Base-by-base conservation (phyloP, 352 stramenopile species). In the Globisporangium canariense region DNA sequence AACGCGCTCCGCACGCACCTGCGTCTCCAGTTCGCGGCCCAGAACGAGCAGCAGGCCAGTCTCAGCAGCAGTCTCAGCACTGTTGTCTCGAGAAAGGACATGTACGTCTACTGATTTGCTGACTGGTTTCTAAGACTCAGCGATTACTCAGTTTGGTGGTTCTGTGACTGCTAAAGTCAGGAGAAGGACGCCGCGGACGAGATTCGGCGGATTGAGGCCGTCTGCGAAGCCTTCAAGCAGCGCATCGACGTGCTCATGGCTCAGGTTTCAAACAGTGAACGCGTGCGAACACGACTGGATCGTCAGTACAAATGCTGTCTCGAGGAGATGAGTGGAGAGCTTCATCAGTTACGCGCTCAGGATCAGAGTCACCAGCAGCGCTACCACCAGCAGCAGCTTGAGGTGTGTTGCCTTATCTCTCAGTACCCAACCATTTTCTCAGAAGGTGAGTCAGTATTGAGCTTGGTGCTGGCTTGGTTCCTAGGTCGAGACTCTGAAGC, bases 1-100 rank as follows among this genome's bases (percentile, higher is more conserved):
- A 91, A 89, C 49, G 70, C 71, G 14, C 65, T 93, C n/a, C 81
- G 82, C 2, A 89, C 77, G 16, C 80, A 93, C 45, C 50, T 93
- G 50, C 80, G 84, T 3, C 60, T 93, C 10, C 79, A 90, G 58
- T 85, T 89, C 49, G 69, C 79, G 46, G 65, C 70, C 14, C 72
- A 84, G 22, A 73, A 80, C 18, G 67, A 78, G 32, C 72, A 78
- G 13, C 69, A 83, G 18, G 38, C 64, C 43, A 60, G 62, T 20
- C 58, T 76, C 13, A 56, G 69, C 53, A 64, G 68, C 3, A 65
- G 61, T 20, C 57, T 82, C 56, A 54, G 57, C 1, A 66, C 54
- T 16, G 67, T 86, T 38, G 69, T 58, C 18, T 64, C 68, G 2
- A 63, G 45, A 4, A 70, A 60, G 9, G 70, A 83, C 22, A 70